Conservation (phyloP, 768 basidiomycete genomes). For the Lyophyllum decastes region DNA sequence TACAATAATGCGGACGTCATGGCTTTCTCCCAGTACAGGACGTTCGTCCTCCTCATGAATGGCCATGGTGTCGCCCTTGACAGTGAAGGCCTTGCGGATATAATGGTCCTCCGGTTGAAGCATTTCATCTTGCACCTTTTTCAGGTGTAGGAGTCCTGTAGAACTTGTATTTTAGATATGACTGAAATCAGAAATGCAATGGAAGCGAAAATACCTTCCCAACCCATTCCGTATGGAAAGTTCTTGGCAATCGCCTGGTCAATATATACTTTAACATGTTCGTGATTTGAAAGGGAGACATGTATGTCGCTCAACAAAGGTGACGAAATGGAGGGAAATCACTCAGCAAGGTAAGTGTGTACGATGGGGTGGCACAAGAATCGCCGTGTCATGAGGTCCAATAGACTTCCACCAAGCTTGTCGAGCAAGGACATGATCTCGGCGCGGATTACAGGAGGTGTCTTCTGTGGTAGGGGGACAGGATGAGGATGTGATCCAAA, state of each 20-base stretch:
- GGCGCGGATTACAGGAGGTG: slow-evolving; percentile 13
- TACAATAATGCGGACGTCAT: slow-evolving; percentile 18
- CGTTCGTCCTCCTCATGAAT: background rate
- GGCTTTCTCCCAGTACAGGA: slow-evolving; percentile 7
- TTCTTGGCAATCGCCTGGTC: background rate
- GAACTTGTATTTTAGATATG: background rate
- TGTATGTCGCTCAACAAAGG: background rate
- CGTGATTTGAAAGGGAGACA: background rate
- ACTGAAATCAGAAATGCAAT: background rate
- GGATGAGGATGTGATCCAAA: slow-evolving; percentile 21
- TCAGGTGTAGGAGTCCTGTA: background rate
- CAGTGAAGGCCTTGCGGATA: background rate
- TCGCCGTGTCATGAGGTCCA: background rate
- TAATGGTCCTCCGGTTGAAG: background rate
- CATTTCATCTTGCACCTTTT: background rate
- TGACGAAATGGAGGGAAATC: background rate
- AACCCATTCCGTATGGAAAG: background rate
- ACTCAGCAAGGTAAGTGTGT: background rate
- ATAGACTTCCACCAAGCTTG: background rate
- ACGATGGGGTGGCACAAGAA: background rate
- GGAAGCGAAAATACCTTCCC: slow-evolving; percentile 1
- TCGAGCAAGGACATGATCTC: background rate
- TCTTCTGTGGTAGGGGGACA: slow-evolving; percentile 19
- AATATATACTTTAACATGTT: background rate
- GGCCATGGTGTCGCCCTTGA: background rate